A percentile compares a stretch with the other conserved stretches of the same genome.
These are phyloP conservation scores for Xylariaceae sp. DNA, from an alignment of 2,329 filamentous ascomycete species.

Conservation along the genomic window DNA sequence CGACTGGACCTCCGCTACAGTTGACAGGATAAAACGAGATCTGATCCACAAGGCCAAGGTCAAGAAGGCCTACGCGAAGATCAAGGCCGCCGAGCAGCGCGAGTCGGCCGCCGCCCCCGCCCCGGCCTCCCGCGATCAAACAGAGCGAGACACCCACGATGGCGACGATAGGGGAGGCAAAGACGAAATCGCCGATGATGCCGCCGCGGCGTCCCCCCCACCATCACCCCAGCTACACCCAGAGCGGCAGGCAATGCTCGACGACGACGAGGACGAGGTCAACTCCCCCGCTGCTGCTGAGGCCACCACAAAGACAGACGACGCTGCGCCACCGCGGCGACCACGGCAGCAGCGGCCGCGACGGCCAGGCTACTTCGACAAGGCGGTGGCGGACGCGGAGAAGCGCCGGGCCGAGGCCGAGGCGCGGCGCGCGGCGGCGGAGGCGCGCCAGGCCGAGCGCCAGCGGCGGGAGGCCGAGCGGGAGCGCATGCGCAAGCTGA, in stretches of 20 bases:
- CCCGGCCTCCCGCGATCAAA: conserved; percentile 1
- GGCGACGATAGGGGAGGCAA: no score
- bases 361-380: conserved; percentile 55
- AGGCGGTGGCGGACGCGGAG: conserved; percentile 38
- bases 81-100: conserved; percentile 52
- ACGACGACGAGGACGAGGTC: conserved; percentile 16
- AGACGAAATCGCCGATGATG: conserved; percentile 11
- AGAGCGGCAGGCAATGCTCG: conserved; percentile 32
- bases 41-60: conserved; percentile 89
- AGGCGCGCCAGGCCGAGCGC: conserved; percentile 50
- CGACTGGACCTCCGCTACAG: conserved; percentile 35
- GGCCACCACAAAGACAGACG: not conserved
- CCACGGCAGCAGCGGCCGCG: conserved; percentile 32
- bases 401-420: conserved; percentile 30
- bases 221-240: conserved; percentile 29
- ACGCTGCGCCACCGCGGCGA: conserved; percentile 6
- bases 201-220: conserved; percentile 9
- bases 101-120: conserved; percentile 10
- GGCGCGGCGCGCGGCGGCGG: conserved; percentile 31
- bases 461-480: conserved; percentile 59
- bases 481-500: conserved; percentile 55
- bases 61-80: conserved; percentile 85
- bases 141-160: conserved; percentile 4
- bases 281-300: not conserved
- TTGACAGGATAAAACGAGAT: conserved; percentile 80